A percentile compares a stretch with the other conserved stretches of the same genome.
Conservation (phyloP, 805 yeast genomes). For the Lipomyces chichibuensis region DNA sequence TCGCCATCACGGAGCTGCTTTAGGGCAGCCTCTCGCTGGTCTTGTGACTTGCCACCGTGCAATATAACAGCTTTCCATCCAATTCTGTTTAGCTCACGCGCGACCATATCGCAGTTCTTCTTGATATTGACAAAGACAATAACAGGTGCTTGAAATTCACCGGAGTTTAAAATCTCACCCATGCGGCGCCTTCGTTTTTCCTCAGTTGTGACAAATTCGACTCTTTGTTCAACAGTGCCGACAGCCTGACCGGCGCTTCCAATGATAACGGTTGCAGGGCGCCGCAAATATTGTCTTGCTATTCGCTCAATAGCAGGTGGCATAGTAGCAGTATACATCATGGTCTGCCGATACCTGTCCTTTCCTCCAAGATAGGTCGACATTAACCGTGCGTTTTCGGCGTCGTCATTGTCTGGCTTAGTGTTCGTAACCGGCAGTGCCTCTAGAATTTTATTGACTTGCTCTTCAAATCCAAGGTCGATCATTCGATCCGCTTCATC, state of each 20-base stretch:
- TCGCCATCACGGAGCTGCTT: constrained; percentile 58
- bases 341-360: constrained; percentile 55
- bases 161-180: constrained; percentile 45
- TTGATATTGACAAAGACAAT: constrained; percentile 83
- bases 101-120: constrained; percentile 68
- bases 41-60: constrained; percentile 88
- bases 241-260: constrained; percentile 69
- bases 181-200: constrained; percentile 53
- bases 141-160: constrained; percentile 56
- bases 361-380: constrained; percentile 36
- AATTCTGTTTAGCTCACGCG: constrained; percentile 52
- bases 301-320: constrained; percentile 71
- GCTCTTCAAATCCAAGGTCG: constrained; percentile 89
- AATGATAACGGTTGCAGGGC: constrained; percentile 66
- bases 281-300: constrained; percentile 60
- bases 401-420: constrained; percentile 46
- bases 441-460: constrained; percentile 62
- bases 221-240: constrained; percentile 70
- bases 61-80: constrained; percentile 61
- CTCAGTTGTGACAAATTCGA: constrained; percentile 56
- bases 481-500: constrained; percentile 98
- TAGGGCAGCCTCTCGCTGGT: constrained; percentile 79
- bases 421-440: constrained; percentile 55
- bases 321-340: constrained; percentile 96
- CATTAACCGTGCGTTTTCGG: constrained; percentile 31